Base-by-base conservation (phyloP, 768 basidiomycete genomes). In the Holtermanniella nyarrowii region DNA sequence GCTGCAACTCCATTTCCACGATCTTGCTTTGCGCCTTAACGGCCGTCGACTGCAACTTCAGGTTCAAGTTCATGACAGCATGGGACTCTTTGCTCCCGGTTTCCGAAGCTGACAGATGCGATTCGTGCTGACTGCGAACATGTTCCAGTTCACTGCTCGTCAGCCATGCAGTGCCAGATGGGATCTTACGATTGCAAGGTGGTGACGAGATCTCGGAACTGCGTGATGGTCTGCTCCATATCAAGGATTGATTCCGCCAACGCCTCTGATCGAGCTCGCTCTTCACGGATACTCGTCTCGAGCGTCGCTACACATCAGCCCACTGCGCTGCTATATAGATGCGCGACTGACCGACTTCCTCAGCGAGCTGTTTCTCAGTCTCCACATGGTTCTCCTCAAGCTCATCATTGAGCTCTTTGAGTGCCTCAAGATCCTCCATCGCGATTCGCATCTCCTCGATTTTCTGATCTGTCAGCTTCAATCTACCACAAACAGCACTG, bases 401-500 rank as follows among this genome's bases (percentile, higher is more conserved):
- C 72, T 99, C 95, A 55, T 99, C 93, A 50, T 85, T 88, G 44
- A 99, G 83, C 63, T 97, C 95, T 66, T 91, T 87, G 40, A 99
- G 79, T 11, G 90, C 82, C 66, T 99, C 95, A 3, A 96, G 80
- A 62, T 99, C 95, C 69, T 97, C 93, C 49, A 97, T 88, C 0
- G 86, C 87, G 49, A 88, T 83, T 12, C 88, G 80, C 86, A 96
- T 91, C 72, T 96, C 90, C 68, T 97, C 95, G 58, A 96, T 89
- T 81, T 90, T 91, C 87, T 91, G 61, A 10, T 12, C 2, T 10
- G 14, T 44, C 51, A 57, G 53, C 13, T 37, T 21, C 24, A 12
- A 16, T 10, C 18, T 18, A 20, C 4, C 39, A 14, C n/a, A n/a
- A n/a, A n/a, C n/a, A n/a, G n/a, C n/a, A n/a, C n/a, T n/a, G n/a